These are phyloP conservation scores for Cladosporium halotolerans DNA, from an alignment of 2,329 filamentous ascomycete genomes.

Conservation along the genomic window DNA sequence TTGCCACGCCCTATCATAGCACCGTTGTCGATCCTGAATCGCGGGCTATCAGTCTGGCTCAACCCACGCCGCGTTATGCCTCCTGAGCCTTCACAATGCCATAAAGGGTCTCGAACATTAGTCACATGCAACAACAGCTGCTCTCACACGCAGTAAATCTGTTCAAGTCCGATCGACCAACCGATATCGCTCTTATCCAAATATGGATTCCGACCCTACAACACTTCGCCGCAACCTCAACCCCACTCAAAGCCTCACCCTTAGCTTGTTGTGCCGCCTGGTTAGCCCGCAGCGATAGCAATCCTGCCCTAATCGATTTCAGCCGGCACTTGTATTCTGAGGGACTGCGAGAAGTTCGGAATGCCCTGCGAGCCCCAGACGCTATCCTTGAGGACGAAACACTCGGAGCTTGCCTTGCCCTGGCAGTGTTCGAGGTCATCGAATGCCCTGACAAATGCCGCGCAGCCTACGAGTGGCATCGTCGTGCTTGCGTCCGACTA, in stretches of 20 bases:
- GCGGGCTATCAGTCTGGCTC: too few relatives aligned
- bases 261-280: constrained; percentile 5
- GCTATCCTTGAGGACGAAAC: neutral
- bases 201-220: constrained; percentile 7
- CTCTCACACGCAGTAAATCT: neutral
- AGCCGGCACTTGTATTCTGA: neutral
- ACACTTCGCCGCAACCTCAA: neutral
- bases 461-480: constrained; percentile 4
- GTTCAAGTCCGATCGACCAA: neutral
- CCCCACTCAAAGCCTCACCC: neutral
- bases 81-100: neutral
- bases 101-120: neutral
- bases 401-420: constrained; percentile 1
- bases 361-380: neutral
- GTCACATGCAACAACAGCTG: constrained; percentile 2
- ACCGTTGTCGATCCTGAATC: too few relatives aligned
- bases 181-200: neutral
- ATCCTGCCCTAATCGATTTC: neutral
- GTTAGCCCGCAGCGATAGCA: neutral
- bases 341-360: constrained; percentile 2
- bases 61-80: too few relatives aligned
- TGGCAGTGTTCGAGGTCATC: constrained; percentile 1
- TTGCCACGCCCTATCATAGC: neutral
- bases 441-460: constrained; percentile 1
- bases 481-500: neutral